Conservation (phyloP, 371 early-diverging fungal genomes). For the Gilbertella persicaria region DNA sequence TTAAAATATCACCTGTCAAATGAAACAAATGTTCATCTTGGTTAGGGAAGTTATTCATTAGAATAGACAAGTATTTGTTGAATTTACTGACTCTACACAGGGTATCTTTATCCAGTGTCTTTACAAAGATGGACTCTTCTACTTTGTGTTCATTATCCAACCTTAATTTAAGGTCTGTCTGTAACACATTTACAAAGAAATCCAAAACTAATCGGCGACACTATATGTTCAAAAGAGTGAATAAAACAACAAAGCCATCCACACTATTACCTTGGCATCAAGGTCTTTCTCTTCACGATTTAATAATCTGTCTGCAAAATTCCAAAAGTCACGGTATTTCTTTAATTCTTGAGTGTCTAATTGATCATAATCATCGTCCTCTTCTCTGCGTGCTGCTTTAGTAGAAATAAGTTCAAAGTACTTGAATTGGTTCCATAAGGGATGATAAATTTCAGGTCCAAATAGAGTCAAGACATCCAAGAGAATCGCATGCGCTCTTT, state of each 20-base stretch:
- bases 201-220: conserved; percentile 14
- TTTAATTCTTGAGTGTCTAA: conserved; percentile 9
- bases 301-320: conserved; percentile 2
- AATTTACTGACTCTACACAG: neutral
- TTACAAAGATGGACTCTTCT: neutral
- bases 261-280: conserved; percentile 4
- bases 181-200: conserved; percentile 20
- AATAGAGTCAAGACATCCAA: conserved; percentile 18
- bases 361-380: conserved; percentile 14
- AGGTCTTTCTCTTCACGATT: conserved; percentile 3
- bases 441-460: conserved; percentile 17
- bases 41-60: neutral
- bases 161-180: conserved; percentile 1
- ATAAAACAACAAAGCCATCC: neutral
- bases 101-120: conserved; percentile 1
- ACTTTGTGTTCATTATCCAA: neutral
- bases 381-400: neutral
- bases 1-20: neutral
- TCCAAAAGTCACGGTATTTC: conserved; percentile 22
- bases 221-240: neutral
- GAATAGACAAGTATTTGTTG: neutral
- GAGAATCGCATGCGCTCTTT: conserved; percentile 16
- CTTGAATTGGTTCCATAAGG: conserved; percentile 20
- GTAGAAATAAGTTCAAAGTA: conserved; percentile 3
- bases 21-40: neutral